Percentiles rank a stretch among this genome's conserved stretches.
Conservation (phyloP, 495 filamentous ascomycete species). For the Annulohypoxylon nitens region DNA sequence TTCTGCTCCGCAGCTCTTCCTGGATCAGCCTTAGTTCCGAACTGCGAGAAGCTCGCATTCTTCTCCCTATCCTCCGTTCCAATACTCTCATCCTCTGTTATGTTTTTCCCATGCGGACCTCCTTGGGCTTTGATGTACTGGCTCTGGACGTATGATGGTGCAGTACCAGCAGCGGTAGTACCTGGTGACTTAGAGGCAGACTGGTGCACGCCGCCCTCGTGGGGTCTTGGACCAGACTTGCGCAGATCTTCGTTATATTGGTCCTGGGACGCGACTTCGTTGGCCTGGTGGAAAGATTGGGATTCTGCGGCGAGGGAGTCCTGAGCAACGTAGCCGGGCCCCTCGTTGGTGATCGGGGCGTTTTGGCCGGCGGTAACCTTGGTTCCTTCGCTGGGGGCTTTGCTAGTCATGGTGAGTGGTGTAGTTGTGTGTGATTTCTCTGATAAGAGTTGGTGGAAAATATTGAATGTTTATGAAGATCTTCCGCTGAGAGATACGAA, state of each 20-base stretch:
- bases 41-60: conserved; percentile 54
- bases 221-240: conserved; percentile 17
- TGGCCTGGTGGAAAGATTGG: conserved; percentile 40
- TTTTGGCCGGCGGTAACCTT: conserved; percentile 49
- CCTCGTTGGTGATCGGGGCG: conserved; percentile 50
- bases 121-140: conserved; percentile 33
- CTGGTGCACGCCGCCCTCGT: conserved; percentile 30
- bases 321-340: conserved; percentile 48
- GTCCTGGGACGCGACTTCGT: conserved; percentile 27
- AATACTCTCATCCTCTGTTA: conserved; percentile 56
- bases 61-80: conserved; percentile 44
- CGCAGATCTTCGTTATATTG: conserved; percentile 11
- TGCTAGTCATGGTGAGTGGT: conserved; percentile 39
- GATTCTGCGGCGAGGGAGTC: conserved; percentile 59
- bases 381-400: conserved; percentile 48
- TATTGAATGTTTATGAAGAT: neutral
- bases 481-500: neutral
- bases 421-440: conserved; percentile 13
- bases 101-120: conserved; percentile 58
- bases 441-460: conserved; percentile 27
- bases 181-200: neutral
- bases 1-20: conserved; percentile 45
- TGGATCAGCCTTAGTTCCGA: conserved; percentile 57
- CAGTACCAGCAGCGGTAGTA: conserved; percentile 24
- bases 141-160: conserved; percentile 52